A percentile compares a stretch with the other conserved stretches of the same genome.
These are phyloP conservation scores for Achlya hypogyna DNA, from an alignment of 352 stramenopile genomes.

Conservation along the genomic window DNA sequence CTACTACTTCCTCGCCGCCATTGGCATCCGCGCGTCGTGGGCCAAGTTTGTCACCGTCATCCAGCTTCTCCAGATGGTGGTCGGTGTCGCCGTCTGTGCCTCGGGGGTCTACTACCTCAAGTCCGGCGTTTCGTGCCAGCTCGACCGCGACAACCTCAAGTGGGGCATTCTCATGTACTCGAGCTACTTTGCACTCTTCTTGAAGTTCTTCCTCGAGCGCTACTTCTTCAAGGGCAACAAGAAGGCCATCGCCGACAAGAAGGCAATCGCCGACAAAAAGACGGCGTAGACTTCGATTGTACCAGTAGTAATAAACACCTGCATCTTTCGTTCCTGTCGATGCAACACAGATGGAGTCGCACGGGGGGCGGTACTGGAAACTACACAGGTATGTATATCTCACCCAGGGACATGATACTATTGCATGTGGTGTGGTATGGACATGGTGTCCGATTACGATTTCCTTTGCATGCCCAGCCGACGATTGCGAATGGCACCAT, in stretches of 20 bases:
- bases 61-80: slow-evolving; percentile 78
- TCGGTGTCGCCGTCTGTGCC: slow-evolving; percentile 58
- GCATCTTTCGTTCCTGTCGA: not conserved
- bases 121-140: slow-evolving; percentile 44
- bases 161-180: slow-evolving; percentile 91
- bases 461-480: too few species aligned
- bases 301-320: not conserved
- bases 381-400: too few species aligned
- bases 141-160: slow-evolving; percentile 81
- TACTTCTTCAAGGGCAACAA: slow-evolving; percentile 49
- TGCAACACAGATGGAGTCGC: not conserved
- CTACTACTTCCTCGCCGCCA: slow-evolving; percentile 89
- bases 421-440: too few species aligned
- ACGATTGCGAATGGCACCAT: too few species aligned
- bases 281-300: slow-evolving; percentile 7
- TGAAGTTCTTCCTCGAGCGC: slow-evolving; percentile 87
- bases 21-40: slow-evolving; percentile 68
- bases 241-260: not conserved
- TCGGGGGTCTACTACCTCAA: slow-evolving; percentile 78
- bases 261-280: too few species aligned
- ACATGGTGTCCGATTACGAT: too few species aligned
- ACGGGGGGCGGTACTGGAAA: too few species aligned
- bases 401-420: too few species aligned
- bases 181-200: slow-evolving; percentile 90
- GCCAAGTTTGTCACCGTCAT: slow-evolving; percentile 80